Evolutionary conservation across 176 grass and related monocot genomes (phyloP).

Genomic region (Otatea glauca): DNA sequence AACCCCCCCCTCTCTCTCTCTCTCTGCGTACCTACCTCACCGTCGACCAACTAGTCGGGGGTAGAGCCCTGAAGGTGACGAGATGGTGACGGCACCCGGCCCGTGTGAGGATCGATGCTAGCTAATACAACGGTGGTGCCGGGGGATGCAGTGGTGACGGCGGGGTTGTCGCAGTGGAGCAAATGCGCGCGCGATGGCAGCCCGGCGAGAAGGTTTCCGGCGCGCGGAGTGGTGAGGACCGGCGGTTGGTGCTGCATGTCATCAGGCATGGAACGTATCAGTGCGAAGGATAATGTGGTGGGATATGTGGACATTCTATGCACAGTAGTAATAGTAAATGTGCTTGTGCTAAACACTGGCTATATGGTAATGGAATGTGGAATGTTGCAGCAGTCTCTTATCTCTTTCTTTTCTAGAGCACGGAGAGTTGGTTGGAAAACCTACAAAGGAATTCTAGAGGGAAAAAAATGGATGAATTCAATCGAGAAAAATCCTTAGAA

Average conservation of each 20-base stretch:
- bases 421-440: not conserved
- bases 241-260: not conserved
- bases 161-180: not conserved
- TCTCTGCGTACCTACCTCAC: no score
- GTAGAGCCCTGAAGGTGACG: conserved; percentile 3
- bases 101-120: not conserved
- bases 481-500: not conserved
- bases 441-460: no score
- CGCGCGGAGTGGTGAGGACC: not conserved
- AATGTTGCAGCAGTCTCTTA: not conserved
- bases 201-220: not conserved
- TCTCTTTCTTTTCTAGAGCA: not conserved
- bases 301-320: not conserved
- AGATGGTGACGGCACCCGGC: not conserved
- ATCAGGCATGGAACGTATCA: not conserved
- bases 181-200: conserved; percentile 1
- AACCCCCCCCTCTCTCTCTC: no score
- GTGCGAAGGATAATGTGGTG: not conserved
- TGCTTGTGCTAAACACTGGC: not conserved
- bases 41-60: not conserved
- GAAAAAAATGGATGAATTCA: no score
- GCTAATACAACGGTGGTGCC: not conserved
- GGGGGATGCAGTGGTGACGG: conserved; percentile 43
- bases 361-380: not conserved
- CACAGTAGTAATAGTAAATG: not conserved